Conservation (phyloP, 2,329 filamentous ascomycete species). For the Epicoccum nigrum region DNA sequence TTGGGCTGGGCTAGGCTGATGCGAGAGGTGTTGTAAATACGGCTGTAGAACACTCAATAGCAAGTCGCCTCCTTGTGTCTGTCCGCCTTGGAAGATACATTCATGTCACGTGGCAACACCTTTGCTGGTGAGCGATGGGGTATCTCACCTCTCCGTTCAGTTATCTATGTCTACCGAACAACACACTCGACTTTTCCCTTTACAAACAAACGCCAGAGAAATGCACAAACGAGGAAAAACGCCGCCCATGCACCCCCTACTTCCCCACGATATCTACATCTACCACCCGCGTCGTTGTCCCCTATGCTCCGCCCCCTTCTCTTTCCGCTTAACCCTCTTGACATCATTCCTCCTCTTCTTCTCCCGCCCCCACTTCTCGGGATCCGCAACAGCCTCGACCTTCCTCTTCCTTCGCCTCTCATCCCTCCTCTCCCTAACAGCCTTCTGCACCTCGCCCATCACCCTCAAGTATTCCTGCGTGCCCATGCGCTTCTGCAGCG, state of each 20-base stretch:
- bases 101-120: too few species aligned
- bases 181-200: background rate
- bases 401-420: slow-evolving; percentile 82
- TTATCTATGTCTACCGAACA: background rate
- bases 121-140: too few species aligned
- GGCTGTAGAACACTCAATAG: too few species aligned
- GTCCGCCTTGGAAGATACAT: too few species aligned
- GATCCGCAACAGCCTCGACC: slow-evolving; percentile 83
- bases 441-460: slow-evolving; percentile 74
- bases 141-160: background rate
- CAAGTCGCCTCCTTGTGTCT: too few species aligned
- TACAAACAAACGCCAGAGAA: background rate
- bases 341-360: slow-evolving; percentile 76
- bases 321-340: slow-evolving; percentile 64
- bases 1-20: too few species aligned
- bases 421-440: slow-evolving; percentile 73
- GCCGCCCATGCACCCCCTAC: slow-evolving; percentile 1
- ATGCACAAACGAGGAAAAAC: background rate
- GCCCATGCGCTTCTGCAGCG: slow-evolving; percentile 84
- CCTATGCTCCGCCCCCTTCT: slow-evolving; percentile 74
- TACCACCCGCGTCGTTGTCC: slow-evolving; percentile 73
- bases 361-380: slow-evolving; percentile 75
- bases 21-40: too few species aligned
- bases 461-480: slow-evolving; percentile 78
- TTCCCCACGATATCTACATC: too few species aligned